Evolutionary conservation across 1,284 basidiomycete species (phyloP), one percentile per base, ranked within the genome.

Genomic region (Tilletia horrida): DNA sequence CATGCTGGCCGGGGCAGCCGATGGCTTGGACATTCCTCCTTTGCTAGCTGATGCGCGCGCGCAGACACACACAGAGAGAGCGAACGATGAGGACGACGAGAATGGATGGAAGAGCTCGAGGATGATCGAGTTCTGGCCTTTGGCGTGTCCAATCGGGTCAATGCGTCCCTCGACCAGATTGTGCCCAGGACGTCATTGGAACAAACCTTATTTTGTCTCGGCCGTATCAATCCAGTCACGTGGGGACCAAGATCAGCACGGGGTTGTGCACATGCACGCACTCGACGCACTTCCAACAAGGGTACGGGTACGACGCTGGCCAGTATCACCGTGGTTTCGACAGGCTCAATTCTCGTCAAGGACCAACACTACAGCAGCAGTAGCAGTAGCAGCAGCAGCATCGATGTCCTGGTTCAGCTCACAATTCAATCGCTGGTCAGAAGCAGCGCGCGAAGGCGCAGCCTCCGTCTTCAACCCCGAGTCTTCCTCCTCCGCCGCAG

Each of bases 381-480:
- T n/a, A n/a, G n/a, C n/a, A 21, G 7, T 7, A 9, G 13, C 47
- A 35, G 9, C 55, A 59, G 3, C 7, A 59, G 55, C 6, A 13
- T 3, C 23, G 16, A 59, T 59, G 55, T 59, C 55, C 27, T 59
- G 55, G 55, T 59, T 59, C 55, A 59, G 55, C 55, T 59, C 55
- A 9, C 55, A 59, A 27, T 59, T 59, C 55, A 59, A 59, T 16
- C 55, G 55, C 3, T 59, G 55, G 55, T 59, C 55, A 29, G 55
- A 35, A 18, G 55, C 31, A 29, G 29, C 27, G 13, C 55, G 45
- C 18, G 43, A 64, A 29, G 42, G 25, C 27, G 66, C 66, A 18
- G 55, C 66, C 2, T 47, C 59, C 25, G 62, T 44, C 11, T 42
- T 47, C 40, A 64, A 55, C 31, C 57, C 67, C 0, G 55, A 59